Evolutionary conservation across 139 green algal species (phyloP), one percentile per base, ranked within the genome.

Genomic region (Chlamydomonas sp.): DNA sequence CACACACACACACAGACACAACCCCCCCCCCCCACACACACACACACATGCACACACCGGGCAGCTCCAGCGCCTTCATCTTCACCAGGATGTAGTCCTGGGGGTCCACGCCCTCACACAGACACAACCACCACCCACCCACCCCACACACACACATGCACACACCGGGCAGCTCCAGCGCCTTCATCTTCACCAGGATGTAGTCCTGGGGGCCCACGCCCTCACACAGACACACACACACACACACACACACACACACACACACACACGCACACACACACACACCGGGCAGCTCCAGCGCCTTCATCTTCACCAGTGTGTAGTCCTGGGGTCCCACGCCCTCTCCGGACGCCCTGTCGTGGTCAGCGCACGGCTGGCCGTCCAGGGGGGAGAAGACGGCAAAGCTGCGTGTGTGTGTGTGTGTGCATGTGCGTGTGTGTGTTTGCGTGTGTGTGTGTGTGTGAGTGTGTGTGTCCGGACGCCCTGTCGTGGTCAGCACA

Each of bases 21-120:
- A n/a, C n/a, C n/a, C n/a, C n/a, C n/a, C n/a, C 16, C 6, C 43
- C 10, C 10, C 5, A 26, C 29, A 26, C 16, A 54, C 47, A 22
- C 47, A 57, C 47, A 57, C 20, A 16, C 16, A 35, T 36, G 34
- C 3, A 2, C 43, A 3, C 65, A 31, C 54, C 54, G 8, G 30
- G 30, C 10, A 64, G 37, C 24, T 26, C 81, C 57, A 92, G 48
- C 8, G 88, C 94, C 58, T 87, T 64, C 91, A 99, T 94, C 86
- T 99, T 99, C 72, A 98, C 90, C 35, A 99, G 87, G 0, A 85
- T 90, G 84, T 99, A 99, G 71, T 99, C 93, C 83, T 97, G 92
- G 1, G 93, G 95, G 5, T 79, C 81, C 48, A 94, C 92, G 28
- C 95, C 95, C 81, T 99, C 95, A 35, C 95, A n/a, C n/a, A n/a